phyloP scores from a whole-genome alignment of 805 yeast species.

The Candida multigemmis region DNA sequence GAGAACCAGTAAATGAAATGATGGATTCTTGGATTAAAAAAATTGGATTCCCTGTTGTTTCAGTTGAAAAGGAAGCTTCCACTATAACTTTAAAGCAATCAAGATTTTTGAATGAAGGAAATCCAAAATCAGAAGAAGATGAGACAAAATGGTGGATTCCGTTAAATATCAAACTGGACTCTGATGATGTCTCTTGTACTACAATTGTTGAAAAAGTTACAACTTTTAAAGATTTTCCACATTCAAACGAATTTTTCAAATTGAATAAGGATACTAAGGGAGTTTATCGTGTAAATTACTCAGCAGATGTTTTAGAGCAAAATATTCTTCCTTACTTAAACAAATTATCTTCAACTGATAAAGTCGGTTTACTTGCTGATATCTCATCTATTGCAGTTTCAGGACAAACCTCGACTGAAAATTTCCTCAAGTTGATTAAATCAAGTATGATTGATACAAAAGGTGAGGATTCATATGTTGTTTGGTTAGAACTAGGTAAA shows the following conservation, averaged over 20 bases:
- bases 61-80: slow-evolving; percentile 33
- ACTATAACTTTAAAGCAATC: slow-evolving; percentile 41
- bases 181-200: slow-evolving; percentile 7
- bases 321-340: slow-evolving; percentile 30
- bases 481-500: slow-evolving; percentile 46
- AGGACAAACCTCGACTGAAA: slow-evolving; percentile 29
- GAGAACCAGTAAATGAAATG: slow-evolving; percentile 46
- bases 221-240: slow-evolving; percentile 12
- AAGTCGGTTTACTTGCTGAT: slow-evolving; percentile 49
- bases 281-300: slow-evolving; percentile 46
- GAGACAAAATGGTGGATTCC: slow-evolving; percentile 54
- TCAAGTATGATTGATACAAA: slow-evolving; percentile 15
- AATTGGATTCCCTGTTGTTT: slow-evolving; percentile 65
- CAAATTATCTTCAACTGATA: slow-evolving; percentile 35
- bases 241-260: slow-evolving; percentile 24
- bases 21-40: slow-evolving; percentile 68
- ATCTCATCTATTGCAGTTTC: slow-evolving; percentile 39
- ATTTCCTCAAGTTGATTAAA: slow-evolving; percentile 35
- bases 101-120: slow-evolving; percentile 58
- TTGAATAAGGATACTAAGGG: slow-evolving; percentile 44
- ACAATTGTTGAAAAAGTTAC: slow-evolving; percentile 14
- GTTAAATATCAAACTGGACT: slow-evolving; percentile 22
- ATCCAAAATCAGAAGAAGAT: slow-evolving; percentile 49
- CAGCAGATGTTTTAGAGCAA: slow-evolving; percentile 27
- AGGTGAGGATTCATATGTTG: slow-evolving; percentile 33